phyloP scores from a whole-genome alignment of 2,329 filamentous ascomycete genomes.

The Pleoardoris graminearum region DNA sequence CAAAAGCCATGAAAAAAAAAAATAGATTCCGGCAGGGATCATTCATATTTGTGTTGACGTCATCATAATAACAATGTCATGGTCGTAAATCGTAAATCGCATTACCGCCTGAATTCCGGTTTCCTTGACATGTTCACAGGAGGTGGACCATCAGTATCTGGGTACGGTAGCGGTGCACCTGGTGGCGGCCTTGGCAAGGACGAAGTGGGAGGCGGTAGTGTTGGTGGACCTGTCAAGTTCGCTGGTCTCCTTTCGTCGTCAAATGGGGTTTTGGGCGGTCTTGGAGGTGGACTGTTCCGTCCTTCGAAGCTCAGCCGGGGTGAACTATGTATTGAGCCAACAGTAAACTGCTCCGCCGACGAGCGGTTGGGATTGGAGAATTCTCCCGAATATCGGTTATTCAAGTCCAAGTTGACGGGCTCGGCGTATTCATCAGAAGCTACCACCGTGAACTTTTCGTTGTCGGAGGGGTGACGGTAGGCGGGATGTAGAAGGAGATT shows the following conservation, averaged over 20 bases:
- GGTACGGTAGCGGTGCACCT: slow-evolving; percentile 69
- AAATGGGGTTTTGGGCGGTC: slow-evolving; percentile 48
- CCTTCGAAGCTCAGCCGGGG: slow-evolving; percentile 33
- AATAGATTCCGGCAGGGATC: neutral
- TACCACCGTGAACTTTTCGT: slow-evolving; percentile 59
- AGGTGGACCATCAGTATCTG: slow-evolving; percentile 76
- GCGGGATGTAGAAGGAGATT: slow-evolving; percentile 45
- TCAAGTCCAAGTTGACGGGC: slow-evolving; percentile 46
- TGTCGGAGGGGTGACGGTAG: slow-evolving; percentile 30
- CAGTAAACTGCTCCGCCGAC: slow-evolving; percentile 37
- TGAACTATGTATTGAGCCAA: slow-evolving; percentile 29
- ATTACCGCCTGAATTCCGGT: slow-evolving; percentile 61
- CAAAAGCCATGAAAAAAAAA: neutral
- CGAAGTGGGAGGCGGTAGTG: slow-evolving; percentile 32
- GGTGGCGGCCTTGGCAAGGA: slow-evolving; percentile 36
- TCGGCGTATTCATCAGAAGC: slow-evolving; percentile 62
- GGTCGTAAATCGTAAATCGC: neutral
- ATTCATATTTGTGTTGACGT: neutral
- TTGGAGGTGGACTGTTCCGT: slow-evolving; percentile 38
- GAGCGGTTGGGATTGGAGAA: slow-evolving; percentile 60
- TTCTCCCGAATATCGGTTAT: slow-evolving; percentile 58
- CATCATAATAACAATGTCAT: neutral
- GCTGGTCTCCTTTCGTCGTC: slow-evolving; percentile 28
- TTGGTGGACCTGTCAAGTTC: slow-evolving; percentile 23
- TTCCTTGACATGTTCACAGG: slow-evolving; percentile 84